A percentile compares a stretch with the other conserved stretches of the same genome.
These are phyloP conservation scores for Colletotrichum sp. DNA, from an alignment of 2,329 filamentous ascomycete species.

Conservation along the genomic window DNA sequence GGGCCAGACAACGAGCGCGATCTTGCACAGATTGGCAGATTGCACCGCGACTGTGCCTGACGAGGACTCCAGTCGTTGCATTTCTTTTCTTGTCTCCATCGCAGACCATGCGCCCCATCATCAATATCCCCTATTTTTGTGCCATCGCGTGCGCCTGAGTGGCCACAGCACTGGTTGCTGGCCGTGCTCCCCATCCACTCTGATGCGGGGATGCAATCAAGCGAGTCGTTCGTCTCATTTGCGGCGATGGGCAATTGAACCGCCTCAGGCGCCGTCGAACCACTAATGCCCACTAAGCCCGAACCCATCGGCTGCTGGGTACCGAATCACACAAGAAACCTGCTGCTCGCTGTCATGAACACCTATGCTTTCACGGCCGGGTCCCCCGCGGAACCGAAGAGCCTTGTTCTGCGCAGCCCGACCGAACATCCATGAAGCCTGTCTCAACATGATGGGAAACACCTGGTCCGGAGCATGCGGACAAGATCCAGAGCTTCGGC, in stretches of 20 bases:
- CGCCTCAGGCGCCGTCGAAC: neutral
- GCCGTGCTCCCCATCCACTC: neutral
- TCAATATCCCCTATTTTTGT: neutral
- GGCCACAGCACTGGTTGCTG: neutral
- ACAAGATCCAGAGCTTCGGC: neutral
- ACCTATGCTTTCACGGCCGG: neutral
- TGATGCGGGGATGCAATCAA: conserved; percentile 13
- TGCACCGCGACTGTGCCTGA: neutral
- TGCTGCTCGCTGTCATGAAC: neutral
- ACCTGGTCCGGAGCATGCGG: neutral
- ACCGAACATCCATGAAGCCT: conserved; percentile 14
- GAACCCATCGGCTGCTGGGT: neutral
- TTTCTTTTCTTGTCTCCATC: neutral
- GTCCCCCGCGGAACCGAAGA: neutral
- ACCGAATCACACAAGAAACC: neutral
- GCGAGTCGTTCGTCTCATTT: conserved; percentile 18
- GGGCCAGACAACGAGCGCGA: neutral
- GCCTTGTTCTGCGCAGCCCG: neutral
- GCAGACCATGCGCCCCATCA: neutral
- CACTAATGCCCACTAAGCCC: conserved; percentile 4
- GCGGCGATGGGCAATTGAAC: neutral
- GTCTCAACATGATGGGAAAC: neutral
- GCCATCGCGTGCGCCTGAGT: neutral
- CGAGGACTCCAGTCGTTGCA: neutral
- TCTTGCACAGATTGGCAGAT: neutral